Base-by-base conservation (phyloP, 768 basidiomycete species). In the Daedalea quercina region DNA sequence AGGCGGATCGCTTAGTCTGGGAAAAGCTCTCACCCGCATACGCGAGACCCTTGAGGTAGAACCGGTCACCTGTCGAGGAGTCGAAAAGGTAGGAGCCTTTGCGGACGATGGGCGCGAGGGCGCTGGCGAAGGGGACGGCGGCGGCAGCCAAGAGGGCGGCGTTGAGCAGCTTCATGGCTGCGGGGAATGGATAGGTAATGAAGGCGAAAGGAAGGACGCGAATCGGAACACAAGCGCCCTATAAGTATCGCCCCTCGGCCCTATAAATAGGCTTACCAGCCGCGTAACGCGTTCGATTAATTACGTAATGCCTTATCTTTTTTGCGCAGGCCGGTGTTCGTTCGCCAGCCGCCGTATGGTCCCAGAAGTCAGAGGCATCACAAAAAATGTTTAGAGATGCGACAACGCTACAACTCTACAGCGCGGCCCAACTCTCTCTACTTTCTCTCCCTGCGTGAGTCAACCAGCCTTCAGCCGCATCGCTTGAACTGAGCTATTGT, bases 71-170 rank as follows among this genome's bases (percentile, higher is more conserved):
- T 4, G 47, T 37, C 25, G 47, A 35, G 12, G 33, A 35, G 23
- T 49, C 47, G 35, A 49, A 49, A n/a, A 49, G 47, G 35, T 15
- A 49, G 31, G 25, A 33, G n/a, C 47, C 47, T 34, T 49, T 49
- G 19, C 31, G 25, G 4, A 20, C 33, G 23, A 49, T 49, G 47
- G 35, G 7, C 2, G 47, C 9, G 19, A 49, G 47, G 22, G 33
- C 3, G n/a, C 19, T 20, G 15, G 46, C 46, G 20, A 25, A 47
- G 13, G 46, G 46, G 12, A 47, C 25, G 25, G n/a, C n/a, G 9
- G 28, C 9, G 25, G 25, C 46, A 8, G 28, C 46, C 25, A 33
- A 3, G 28, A 47, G 46, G 44, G 44, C 44, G 28, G 46, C 24
- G 28, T 31, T 31, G 25, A 47, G 20, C 25, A 47, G 15, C 23